phyloP scores from a whole-genome alignment of 2,329 filamentous ascomycete genomes.

The Harringtonia aguacate region DNA sequence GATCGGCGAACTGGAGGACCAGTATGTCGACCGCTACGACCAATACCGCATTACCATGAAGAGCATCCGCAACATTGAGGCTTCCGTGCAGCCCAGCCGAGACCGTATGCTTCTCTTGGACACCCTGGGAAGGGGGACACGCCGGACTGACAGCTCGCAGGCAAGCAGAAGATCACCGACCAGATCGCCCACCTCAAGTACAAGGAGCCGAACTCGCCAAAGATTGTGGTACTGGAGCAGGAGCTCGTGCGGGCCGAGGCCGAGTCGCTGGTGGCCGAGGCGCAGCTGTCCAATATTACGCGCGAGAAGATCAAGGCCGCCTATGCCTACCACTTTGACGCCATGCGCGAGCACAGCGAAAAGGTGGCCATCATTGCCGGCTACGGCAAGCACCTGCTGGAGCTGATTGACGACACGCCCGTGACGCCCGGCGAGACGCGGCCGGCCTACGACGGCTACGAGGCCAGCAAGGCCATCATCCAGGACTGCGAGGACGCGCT shows the following conservation, averaged over 20 bases:
- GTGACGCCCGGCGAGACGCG: conserved; percentile 96
- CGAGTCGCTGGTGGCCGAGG: conserved; percentile 96
- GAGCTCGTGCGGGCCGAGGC: conserved; percentile 97
- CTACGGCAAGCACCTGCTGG: conserved; percentile 95
- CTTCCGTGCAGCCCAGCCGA: conserved; percentile 93
- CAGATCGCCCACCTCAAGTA: conserved; percentile 98
- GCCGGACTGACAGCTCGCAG: conserved; percentile 29
- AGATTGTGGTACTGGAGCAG: conserved; percentile 95
- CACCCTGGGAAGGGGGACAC: too few relatives aligned
- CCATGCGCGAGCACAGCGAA: conserved; percentile 92
- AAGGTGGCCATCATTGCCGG: conserved; percentile 97
- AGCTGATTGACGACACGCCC: conserved; percentile 91
- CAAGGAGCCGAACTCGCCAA: conserved; percentile 97
- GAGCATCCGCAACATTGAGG: conserved; percentile 98
- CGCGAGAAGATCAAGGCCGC: conserved; percentile 98
- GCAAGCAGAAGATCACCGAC: conserved; percentile 98
- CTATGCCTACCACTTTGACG: conserved; percentile 97
- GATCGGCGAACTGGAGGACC: conserved; percentile 95
- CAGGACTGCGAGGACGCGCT: conserved; percentile 97
- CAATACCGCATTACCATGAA: conserved; percentile 99
- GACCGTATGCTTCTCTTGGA: conserved; percentile 83
- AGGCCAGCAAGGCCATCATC: conserved; percentile 97
- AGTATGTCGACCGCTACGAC: conserved; percentile 97
- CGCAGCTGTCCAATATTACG: conserved; percentile 97
- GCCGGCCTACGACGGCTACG: conserved; percentile 92